Base-by-base conservation (phyloP, 306 rosid genomes). In the Herpetospermum pedunculosum region DNA sequence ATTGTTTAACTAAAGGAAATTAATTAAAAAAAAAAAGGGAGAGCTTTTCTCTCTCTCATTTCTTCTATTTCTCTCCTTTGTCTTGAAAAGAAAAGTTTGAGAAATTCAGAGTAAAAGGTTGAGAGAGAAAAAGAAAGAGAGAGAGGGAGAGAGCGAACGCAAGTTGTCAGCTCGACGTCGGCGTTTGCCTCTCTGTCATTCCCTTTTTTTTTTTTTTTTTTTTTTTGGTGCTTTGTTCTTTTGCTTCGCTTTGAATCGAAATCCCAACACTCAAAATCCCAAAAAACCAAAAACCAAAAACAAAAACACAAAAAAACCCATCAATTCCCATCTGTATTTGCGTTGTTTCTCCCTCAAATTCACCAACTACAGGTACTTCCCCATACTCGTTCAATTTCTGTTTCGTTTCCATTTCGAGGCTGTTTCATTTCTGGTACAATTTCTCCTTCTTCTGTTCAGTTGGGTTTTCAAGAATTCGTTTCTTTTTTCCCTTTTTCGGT, bases 111-210 rank as follows among this genome's bases (percentile, higher is more conserved):
- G 5, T 72, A 32, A 72, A 72, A 34, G 19, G 0, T 25, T 19
- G 38, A 21, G 50, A 49, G 10, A 32, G 47, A 43, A 40, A 18
- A 52, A 25, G 16, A 49, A 52, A 35, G 44, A 37, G 19, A 35
- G 55, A 72, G 32, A 47, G 5, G 28, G 30, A 25, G 26, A 55
- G 50, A 55, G 53, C 19, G 28, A 50, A 26, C 52, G 19, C n/a
- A 9, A 38, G 29, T 35, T 29, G 21, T 43, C 46, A 75, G 72
- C 58, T 48, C 14, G n/a, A 59, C 72, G 46, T 65, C 72, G 72
- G 72, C 50, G 30, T 65, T 43, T 75, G 71, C 70, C 10, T 75
- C 53, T 52, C 77, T 75, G 78, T 62, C 78, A 60, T 62, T 47
- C 60, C n/a, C 8, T 37, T 38, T 28, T 46, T 57, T 28, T 26